phyloP scores from a whole-genome alignment of 2,329 filamentous ascomycete genomes.

The Fusarium sambucinum region DNA sequence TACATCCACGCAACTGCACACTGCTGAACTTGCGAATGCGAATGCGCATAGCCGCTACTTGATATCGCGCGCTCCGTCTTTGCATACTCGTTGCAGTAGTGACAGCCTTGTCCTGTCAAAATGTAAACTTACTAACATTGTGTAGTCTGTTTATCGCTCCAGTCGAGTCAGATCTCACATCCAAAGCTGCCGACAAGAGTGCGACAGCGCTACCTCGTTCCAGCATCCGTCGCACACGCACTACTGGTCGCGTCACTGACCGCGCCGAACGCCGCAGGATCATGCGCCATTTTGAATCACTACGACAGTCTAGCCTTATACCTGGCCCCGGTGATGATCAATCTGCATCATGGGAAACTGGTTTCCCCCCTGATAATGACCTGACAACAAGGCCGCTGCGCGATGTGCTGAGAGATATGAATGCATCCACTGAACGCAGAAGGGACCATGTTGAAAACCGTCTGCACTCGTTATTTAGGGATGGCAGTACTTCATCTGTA shows the following conservation, averaged over 20 bases:
- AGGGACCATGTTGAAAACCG: constrained; percentile 48
- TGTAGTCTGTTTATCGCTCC: constrained; percentile 61
- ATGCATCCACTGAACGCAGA: constrained; percentile 41
- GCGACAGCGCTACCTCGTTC: constrained; percentile 53
- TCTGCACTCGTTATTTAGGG: constrained; percentile 44
- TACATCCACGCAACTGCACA: constrained; percentile 35
- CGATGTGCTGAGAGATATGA: constrained; percentile 47
- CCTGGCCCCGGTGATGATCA: constrained; percentile 33
- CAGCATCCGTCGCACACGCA: constrained; percentile 56
- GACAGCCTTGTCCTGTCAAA: constrained; percentile 18
- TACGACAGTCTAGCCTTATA: constrained; percentile 14
- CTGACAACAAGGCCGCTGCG: constrained; percentile 39
- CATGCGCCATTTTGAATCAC: constrained; percentile 39
- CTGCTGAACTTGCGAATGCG: constrained; percentile 24
- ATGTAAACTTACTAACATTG: constrained; percentile 34
- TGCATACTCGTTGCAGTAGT: constrained; percentile 27
- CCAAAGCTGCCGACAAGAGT: constrained; percentile 52
- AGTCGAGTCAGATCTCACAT: constrained; percentile 58
- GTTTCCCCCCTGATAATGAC: constrained; percentile 28
- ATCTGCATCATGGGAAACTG: constrained; percentile 43
- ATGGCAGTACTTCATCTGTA: constrained; percentile 20
- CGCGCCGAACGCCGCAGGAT: constrained; percentile 50
- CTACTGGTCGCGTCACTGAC: neutral
- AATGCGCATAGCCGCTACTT: constrained; percentile 31
- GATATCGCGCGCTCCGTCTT: constrained; percentile 23